These are phyloP conservation scores for Acanthamoeba healyi DNA, from an alignment of 208 protist genomes.

Conservation along the genomic window DNA sequence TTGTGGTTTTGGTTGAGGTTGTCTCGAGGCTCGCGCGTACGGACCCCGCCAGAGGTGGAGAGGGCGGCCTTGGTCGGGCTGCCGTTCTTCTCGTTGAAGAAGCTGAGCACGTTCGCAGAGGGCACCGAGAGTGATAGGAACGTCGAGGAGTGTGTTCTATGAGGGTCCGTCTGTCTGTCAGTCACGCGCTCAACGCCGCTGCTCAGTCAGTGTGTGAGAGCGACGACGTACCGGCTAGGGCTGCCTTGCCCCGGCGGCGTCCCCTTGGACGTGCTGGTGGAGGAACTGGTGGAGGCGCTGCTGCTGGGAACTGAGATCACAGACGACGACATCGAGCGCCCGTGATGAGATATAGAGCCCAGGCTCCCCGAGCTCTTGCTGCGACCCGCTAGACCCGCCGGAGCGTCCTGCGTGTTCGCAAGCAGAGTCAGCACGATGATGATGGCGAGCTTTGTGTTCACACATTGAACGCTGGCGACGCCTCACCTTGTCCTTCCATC, in stretches of 20 bases:
- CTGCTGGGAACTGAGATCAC: no score
- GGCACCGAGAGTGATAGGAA: not conserved
- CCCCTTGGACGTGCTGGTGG: no score
- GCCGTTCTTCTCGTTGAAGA: conserved; percentile 23
- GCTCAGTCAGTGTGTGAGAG: not conserved
- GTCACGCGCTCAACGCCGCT: no score
- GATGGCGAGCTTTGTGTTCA: no score
- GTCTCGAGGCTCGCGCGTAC: not conserved
- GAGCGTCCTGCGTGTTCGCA: not conserved
- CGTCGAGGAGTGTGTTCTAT: not conserved
- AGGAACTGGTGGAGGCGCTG: no score
- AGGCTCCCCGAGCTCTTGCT: conserved; percentile 26
- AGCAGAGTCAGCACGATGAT: no score
- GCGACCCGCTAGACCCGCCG: not conserved
- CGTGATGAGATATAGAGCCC: not conserved
- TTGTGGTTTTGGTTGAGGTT: no score
- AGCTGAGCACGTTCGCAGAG: not conserved
- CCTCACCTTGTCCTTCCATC: conserved; percentile 22
- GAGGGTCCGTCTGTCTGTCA: not conserved
- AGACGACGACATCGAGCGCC: not conserved
- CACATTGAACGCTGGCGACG: no score
- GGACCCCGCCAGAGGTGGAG: not conserved
- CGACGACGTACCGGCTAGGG: not conserved
- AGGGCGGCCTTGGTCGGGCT: not conserved
- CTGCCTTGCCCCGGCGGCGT: no score